Conservation (phyloP, 225 moss, liverwort and hornwort species). For the Lunularia cruciata region DNA sequence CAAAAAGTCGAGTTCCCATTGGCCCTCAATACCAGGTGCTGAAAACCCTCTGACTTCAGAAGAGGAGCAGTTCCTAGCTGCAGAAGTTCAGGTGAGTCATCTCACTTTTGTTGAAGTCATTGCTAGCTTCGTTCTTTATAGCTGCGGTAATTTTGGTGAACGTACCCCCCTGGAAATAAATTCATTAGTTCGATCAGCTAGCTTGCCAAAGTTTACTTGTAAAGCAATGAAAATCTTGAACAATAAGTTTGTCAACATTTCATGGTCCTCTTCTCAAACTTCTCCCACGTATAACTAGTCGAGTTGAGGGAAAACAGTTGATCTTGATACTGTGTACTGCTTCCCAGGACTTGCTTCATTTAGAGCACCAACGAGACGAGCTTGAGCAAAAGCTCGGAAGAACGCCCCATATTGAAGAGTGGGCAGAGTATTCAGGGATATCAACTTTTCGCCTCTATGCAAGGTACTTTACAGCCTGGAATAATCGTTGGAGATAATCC, state of each 20-base stretch:
- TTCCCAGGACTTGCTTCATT: slow-evolving; percentile 58
- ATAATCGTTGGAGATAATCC: too few species aligned
- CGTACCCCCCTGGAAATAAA: background rate
- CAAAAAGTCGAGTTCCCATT: slow-evolving; percentile 7
- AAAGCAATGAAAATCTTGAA: too few species aligned
- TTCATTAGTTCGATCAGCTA: background rate
- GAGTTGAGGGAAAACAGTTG: background rate
- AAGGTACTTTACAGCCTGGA: slow-evolving; percentile 41
- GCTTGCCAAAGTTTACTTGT: background rate
- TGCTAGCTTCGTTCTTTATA: background rate
- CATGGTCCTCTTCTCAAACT: background rate
- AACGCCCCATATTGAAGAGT: slow-evolving; percentile 65
- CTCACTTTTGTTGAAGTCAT: too few species aligned
- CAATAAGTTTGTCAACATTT: background rate
- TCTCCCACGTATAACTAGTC: too few species aligned
- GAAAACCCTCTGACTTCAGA: slow-evolving; percentile 59
- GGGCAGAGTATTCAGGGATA: slow-evolving; percentile 63
- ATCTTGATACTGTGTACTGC: background rate
- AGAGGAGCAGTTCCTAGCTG: slow-evolving; percentile 63
- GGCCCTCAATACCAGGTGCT: slow-evolving; percentile 52
- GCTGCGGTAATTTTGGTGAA: too few species aligned
- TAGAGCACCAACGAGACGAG: slow-evolving; percentile 54
- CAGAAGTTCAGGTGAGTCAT: slow-evolving; percentile 67
- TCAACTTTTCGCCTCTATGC: slow-evolving; percentile 77
- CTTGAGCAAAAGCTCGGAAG: slow-evolving; percentile 55